Evolutionary conservation across 1,139 yeast genomes (phyloP), one percentile per base, ranked within the genome.

Genomic region (Blastobotrys serpentis): DNA sequence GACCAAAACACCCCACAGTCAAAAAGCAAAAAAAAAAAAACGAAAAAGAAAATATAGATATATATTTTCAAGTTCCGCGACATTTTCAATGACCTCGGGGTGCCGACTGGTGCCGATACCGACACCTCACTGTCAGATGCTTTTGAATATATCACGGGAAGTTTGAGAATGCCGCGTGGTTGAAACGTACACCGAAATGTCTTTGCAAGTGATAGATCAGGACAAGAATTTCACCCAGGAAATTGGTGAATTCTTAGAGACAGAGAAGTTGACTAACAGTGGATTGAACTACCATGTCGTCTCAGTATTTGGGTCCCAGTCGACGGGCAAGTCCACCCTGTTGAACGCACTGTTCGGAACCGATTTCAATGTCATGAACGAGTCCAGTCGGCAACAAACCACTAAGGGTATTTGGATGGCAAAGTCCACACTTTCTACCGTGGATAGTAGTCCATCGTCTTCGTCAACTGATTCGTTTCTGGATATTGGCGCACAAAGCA

Each of bases 321-420:
- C 95, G 2, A 90, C 98, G 2, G 98, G 98, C 49, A 92, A 92
- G 67, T 87, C 96, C 1, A 92, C 98, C 0, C 74, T 92, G 52
- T 75, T 92, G 62, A 92, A 92, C 68, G 78, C 80, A 42, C 71
- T 92, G 47, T 94, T 94, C 70, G 85, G 86, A 55, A 92, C 98
- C 8, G 71, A 76, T 47, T 92, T 92, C 65, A 96, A 87, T 60
- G 96, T 90, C 32, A 92, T 92, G 98, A 86, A 88, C 66, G 97
- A 89, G 53, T 68, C 76, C 21, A 72, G 72, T 48, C 77, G 86
- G 57, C 92, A 90, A 58, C 76, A 72, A 52, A 92, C 98, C 19
- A 92, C 98, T 5, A 89, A 88, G 65, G 98, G 98, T 26, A 89
- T 88, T 55, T 89, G 96, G 97, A 70, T 89, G 68, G 92, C 95